Evolutionary conservation across 2,329 filamentous ascomycete species (phyloP), one percentile per base, ranked within the genome.

Genomic region (Cordyceps pruinosa): DNA sequence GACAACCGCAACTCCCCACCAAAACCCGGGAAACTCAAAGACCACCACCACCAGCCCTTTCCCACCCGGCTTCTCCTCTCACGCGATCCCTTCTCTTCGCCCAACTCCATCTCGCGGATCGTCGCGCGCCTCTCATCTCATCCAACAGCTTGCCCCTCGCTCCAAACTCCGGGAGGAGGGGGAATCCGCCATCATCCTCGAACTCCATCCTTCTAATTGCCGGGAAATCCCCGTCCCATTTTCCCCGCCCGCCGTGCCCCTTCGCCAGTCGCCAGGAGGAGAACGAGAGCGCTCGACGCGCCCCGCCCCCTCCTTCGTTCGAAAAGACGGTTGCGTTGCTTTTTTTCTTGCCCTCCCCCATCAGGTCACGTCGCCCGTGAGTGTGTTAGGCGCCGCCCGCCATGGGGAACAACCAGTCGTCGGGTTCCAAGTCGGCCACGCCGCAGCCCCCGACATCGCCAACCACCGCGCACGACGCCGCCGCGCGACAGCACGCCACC

Each of bases 381-480:
- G n/a, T 34, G 9, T 23, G 30, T 55, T 39, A 37, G 41, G 41
- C 52, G 32, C 30, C 12, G 30, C 28, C 19, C 48, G 19, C 28
- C 61, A 73, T 73, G 70, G 70, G 70, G 61, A 73, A 73, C 62
- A 73, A 70, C 65, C 67, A 70, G 59, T 72, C 70, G 50, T 68
- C 70, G 56, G 68, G 69, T 58, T 69, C 70, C 64, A 72, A 72
- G 63, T 64, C 70, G 58, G 66, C 61, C 59, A 69, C 69, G 61
- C 66, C 70, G 15, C 45, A 32, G 17, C 45, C 45, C n/a, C 44
- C 25, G 41, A 60, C 65, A 50, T 53, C 47, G 30, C 26, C 53
- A 17, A 41, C 58, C n/a, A 41, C 37, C 37, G 12, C 45, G 32
- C 53, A 46, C 42, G 41, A 39, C 32, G 42, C n/a, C n/a, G 37